These are phyloP conservation scores for Phytophthora multivora DNA, from an alignment of 352 stramenopile genomes.

Conservation along the genomic window DNA sequence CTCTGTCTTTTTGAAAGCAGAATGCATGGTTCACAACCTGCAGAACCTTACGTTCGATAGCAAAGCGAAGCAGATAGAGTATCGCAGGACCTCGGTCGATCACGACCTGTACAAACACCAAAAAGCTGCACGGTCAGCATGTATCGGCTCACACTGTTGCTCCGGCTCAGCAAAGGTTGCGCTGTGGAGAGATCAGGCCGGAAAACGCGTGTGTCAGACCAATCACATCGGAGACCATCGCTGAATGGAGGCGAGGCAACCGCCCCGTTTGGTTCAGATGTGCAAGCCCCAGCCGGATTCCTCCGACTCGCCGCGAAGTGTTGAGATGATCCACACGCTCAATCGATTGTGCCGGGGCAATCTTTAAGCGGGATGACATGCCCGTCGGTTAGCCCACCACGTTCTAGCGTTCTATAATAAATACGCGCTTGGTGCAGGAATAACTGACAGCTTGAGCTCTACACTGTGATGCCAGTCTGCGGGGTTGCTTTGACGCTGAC, in stretches of 20 bases:
- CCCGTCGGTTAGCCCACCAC: constrained; percentile 2
- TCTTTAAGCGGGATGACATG: constrained; percentile 14
- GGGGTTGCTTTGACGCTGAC: not conserved
- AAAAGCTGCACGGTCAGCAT: constrained; percentile 9
- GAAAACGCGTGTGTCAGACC: constrained; percentile 17
- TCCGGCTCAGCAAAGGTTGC: constrained; percentile 21
- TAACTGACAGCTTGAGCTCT: not conserved
- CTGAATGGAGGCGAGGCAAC: constrained; percentile 19
- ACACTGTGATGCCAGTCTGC: not conserved
- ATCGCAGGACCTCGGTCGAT: not conserved
- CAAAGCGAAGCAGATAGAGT: not conserved
- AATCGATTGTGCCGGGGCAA: constrained; percentile 5
- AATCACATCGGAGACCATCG: constrained; percentile 22
- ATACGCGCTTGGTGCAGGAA: not conserved
- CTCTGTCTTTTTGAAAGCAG: not conserved
- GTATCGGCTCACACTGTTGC: constrained; percentile 10
- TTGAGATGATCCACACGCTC: constrained; percentile 23
- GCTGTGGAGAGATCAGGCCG: not conserved
- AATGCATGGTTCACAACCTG: not conserved
- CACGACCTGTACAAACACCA: constrained; percentile 12
- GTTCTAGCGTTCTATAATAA: not conserved
- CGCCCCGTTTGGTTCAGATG: constrained; percentile 16
- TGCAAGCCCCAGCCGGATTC: constrained; percentile 7
- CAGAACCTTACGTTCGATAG: not conserved
- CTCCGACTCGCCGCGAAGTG: constrained; percentile 23